phyloP scores from a whole-genome alignment of 768 basidiomycete genomes.

The Suillus brevipes region DNA sequence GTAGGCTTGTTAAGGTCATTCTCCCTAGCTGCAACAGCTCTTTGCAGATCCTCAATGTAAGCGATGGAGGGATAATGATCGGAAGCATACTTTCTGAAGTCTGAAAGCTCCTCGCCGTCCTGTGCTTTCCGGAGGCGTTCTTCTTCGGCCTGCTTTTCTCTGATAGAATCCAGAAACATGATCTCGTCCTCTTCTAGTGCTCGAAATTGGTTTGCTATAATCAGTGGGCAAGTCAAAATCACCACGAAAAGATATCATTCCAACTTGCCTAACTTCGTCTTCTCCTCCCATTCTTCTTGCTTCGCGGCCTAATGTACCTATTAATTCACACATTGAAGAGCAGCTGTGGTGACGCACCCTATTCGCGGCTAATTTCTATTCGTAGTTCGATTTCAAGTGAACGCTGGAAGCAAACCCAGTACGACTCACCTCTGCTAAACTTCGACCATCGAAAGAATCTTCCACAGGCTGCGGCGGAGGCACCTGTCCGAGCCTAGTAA shows the following conservation, averaged over 20 bases:
- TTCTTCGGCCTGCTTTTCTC: constrained; percentile 73
- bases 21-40: constrained; percentile 72
- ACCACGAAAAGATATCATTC: constrained; percentile 2
- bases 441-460: constrained; percentile 80
- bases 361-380: constrained; percentile 86
- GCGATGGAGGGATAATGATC: constrained; percentile 1
- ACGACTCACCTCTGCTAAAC: constrained; percentile 79
- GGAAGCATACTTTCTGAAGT: constrained; percentile 70
- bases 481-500: constrained; percentile 73
- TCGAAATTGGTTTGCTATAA: constrained; percentile 81
- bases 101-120: constrained; percentile 77
- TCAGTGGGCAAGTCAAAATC: constrained; percentile 14
- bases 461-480: constrained; percentile 76
- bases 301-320: constrained; percentile 64
- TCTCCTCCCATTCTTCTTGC: constrained; percentile 93
- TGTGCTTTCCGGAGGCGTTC: constrained; percentile 71
- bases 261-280: constrained; percentile 64
- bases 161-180: constrained; percentile 81
- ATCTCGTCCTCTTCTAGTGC: constrained; percentile 90
- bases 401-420: not conserved
- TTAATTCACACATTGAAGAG: not conserved
- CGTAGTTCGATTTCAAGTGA: constrained; percentile 15
- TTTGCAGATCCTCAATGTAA: constrained; percentile 26
- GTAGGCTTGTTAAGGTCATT: constrained; percentile 45
- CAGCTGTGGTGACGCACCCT: constrained; percentile 49